These are phyloP conservation scores for Vitis cinerea DNA, from an alignment of 164 flowering plant genomes.

Conservation along the genomic window DNA sequence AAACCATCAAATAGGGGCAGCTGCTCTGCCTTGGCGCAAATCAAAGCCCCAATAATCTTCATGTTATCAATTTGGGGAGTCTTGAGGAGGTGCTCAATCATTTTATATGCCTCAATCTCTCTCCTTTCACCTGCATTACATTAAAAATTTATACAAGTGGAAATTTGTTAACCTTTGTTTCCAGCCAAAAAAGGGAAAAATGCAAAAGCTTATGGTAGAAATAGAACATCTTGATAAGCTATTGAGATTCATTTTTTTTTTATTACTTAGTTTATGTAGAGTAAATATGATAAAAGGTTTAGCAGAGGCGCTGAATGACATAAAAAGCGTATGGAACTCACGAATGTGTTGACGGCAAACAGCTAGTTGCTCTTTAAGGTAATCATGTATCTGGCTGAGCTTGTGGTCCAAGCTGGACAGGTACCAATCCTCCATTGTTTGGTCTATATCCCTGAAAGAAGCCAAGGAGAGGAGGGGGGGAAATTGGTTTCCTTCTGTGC, in stretches of 20 bases:
- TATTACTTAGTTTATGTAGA: no score
- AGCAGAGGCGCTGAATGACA: conserved; percentile 9
- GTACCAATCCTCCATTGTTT: conserved; percentile 81
- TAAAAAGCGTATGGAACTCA: conserved; percentile 19
- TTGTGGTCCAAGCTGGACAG: conserved; percentile 69
- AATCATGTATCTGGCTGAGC: conserved; percentile 42
- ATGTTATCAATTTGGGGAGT: conserved; percentile 47
- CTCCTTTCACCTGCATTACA: conserved; percentile 41
- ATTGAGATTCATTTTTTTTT: no score
- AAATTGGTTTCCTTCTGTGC: no score
- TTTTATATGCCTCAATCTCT: conserved; percentile 38
- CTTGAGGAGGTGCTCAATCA: conserved; percentile 37
- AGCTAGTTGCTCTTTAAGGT: conserved; percentile 39
- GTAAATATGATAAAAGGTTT: no score
- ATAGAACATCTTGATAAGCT: no score
- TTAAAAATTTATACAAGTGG: not conserved
- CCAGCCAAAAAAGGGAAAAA: no score
- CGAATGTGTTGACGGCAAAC: conserved; percentile 49
- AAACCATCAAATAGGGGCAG: conserved; percentile 55
- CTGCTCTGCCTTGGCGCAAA: conserved; percentile 47
- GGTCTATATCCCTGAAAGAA: conserved; percentile 32
- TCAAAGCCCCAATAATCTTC: conserved; percentile 54
- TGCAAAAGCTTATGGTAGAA: no score
- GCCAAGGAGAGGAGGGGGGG: not conserved
- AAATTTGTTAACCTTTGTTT: no score